Percentiles rank a stretch among this genome's conserved stretches.
Evolutionary conservation across 139 green algal species (phyloP).

Genomic region (Pseudopediastrum boryanum): DNA sequence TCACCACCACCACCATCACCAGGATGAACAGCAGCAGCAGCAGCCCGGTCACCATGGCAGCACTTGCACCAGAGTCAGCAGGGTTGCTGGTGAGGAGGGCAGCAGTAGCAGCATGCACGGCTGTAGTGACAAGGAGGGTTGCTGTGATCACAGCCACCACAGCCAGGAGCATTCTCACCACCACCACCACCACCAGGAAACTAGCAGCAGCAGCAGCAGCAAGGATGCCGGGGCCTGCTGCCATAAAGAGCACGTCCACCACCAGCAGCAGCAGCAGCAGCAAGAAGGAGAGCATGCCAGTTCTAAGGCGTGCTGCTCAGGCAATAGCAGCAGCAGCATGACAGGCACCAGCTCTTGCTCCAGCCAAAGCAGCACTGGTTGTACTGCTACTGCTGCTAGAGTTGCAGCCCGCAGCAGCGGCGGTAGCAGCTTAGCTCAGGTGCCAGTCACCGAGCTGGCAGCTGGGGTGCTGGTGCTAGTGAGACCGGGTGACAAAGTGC

Average conservation of each 20-base stretch:
- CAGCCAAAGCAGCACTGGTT: not conserved
- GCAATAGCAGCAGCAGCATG: no score
- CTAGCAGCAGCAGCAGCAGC: constrained; percentile 4
- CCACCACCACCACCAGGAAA: not conserved
- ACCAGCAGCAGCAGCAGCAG: not conserved
- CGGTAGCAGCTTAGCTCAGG: not conserved
- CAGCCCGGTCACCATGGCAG: no score
- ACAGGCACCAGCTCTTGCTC: not conserved
- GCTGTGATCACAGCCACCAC: not conserved
- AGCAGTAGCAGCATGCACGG: not conserved
- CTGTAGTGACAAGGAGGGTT: not conserved
- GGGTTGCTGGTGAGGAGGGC: no score
- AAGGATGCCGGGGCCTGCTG: not conserved
- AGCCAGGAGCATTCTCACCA: not conserved
- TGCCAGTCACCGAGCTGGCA: constrained; percentile 13
- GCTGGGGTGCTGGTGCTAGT: constrained; percentile 58
- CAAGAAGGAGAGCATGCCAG: not conserved
- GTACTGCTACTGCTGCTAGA: no score
- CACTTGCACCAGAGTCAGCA: no score
- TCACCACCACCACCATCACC: not conserved
- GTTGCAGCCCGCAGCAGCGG: not conserved
- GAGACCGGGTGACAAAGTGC: constrained; percentile 68
- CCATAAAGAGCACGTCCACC: not conserved
- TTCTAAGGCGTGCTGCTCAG: not conserved
- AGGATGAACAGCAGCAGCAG: constrained; percentile 1